phyloP scores from a whole-genome alignment of 2,329 filamentous ascomycete genomes.

The Whalleya microplaca region DNA sequence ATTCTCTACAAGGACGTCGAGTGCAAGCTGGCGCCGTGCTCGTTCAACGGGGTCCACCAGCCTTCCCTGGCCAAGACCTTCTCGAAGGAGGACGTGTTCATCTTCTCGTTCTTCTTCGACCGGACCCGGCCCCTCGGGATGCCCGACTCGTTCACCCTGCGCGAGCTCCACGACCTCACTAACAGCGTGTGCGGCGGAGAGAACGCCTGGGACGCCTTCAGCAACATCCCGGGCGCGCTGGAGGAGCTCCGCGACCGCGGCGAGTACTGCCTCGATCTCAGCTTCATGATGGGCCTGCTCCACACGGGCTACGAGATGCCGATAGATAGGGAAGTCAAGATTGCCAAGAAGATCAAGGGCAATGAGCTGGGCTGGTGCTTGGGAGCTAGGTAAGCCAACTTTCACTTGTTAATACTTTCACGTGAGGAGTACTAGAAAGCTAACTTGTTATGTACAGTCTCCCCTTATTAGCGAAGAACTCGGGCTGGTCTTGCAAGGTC shows the following conservation, averaged over 20 bases:
- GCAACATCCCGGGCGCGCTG: conserved; percentile 74
- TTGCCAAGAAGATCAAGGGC: conserved; percentile 97
- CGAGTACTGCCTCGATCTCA: conserved; percentile 92
- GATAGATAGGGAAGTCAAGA: conserved; percentile 92
- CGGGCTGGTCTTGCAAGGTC: conserved; percentile 89
- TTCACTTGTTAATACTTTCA: not conserved
- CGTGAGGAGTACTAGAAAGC: conserved; percentile 20
- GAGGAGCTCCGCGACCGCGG: conserved; percentile 80
- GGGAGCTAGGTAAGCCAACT: conserved; percentile 77
- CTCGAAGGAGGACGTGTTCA: conserved; percentile 85
- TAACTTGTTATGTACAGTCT: conserved; percentile 61
- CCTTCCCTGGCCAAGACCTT: conserved; percentile 93
- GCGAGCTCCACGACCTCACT: conserved; percentile 85
- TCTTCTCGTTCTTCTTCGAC: conserved; percentile 98
- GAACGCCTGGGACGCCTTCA: conserved; percentile 78
- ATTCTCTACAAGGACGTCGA: conserved; percentile 85
- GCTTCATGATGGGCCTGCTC: conserved; percentile 91
- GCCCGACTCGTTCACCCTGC: conserved; percentile 95
- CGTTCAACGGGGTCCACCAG: conserved; percentile 97
- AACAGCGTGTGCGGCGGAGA: conserved; percentile 83
- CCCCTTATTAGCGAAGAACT: conserved; percentile 77
- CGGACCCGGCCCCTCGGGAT: conserved; percentile 92
- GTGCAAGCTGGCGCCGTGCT: conserved; percentile 88
- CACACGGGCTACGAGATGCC: conserved; percentile 99
- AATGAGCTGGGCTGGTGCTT: conserved; percentile 98